A percentile compares a stretch with the other conserved stretches of the same genome.
These are phyloP conservation scores for Sequoiadendron giganteum DNA, from an alignment of 75 land plant species.

Conservation along the genomic window DNA sequence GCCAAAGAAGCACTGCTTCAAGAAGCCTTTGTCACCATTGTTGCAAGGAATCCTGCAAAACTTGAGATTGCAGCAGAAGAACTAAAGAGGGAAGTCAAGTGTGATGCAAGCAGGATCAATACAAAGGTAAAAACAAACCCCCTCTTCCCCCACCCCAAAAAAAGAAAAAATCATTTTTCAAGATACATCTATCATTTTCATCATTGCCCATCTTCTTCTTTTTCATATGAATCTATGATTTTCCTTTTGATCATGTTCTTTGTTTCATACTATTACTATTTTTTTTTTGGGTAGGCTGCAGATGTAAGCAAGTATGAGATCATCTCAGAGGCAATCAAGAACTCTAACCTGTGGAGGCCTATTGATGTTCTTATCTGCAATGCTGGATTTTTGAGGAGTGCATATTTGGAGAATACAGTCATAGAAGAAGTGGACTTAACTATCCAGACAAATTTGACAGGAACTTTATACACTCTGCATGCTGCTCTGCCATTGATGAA, in stretches of 20 bases:
- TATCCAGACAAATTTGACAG: conserved; percentile 20
- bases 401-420: conserved; percentile 15
- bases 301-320: conserved; percentile 18
- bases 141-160: too few species aligned
- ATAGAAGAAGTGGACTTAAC: conserved; percentile 16
- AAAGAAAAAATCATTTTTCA: not conserved
- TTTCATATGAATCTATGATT: not conserved
- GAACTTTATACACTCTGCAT: conserved; percentile 22
- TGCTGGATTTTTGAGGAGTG: conserved; percentile 15
- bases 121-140: not conserved
- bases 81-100: not conserved
- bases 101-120: not conserved
- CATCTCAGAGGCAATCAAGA: conserved; percentile 20
- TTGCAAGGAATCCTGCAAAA: conserved; percentile 31
- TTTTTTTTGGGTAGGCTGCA: conserved; percentile 14
- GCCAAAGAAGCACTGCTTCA: conserved; percentile 39
- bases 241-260: not conserved
- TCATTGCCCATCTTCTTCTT: not conserved
- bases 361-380: conserved; percentile 39
- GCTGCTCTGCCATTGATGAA: conserved; percentile 31
- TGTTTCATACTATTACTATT: too few species aligned
- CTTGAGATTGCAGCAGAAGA: conserved; percentile 14
- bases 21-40: conserved; percentile 29
- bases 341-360: conserved; percentile 23
- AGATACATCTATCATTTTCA: not conserved